Percentiles rank a stretch among this genome's conserved stretches.
phyloP scores from a whole-genome alignment of 2,329 filamentous ascomycete genomes.

The Stagonosporopsis cucurbitacearum region DNA sequence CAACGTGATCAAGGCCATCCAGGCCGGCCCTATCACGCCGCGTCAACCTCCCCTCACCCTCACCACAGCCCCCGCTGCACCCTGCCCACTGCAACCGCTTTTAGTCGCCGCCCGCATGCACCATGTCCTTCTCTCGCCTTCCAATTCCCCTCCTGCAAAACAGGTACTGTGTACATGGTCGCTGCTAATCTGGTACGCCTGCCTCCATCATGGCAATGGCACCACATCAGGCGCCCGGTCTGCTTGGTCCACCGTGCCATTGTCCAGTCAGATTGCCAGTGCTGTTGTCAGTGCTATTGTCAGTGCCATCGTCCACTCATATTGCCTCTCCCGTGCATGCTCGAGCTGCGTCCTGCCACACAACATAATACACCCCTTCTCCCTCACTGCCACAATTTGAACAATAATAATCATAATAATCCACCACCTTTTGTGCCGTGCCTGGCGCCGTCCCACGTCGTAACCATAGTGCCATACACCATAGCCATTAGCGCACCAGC shows the following conservation, averaged over 20 bases:
- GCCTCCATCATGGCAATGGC: no score
- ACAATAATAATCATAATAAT: no score
- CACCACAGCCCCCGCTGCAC: conserved; percentile 21
- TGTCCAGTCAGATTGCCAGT: no score
- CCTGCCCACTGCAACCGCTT: conserved; percentile 17
- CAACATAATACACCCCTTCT: no score
- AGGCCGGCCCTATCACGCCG: neutral
- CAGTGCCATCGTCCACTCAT: conserved; percentile 14
- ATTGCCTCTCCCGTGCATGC: conserved; percentile 11
- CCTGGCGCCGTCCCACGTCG: conserved; percentile 29
- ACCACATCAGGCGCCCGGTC: conserved; percentile 12
- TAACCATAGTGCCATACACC: conserved; percentile 23
- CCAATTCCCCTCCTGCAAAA: neutral
- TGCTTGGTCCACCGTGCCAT: neutral
- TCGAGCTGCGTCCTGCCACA: no score
- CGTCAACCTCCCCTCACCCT: conserved; percentile 7
- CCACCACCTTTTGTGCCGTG: conserved; percentile 30
- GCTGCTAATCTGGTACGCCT: no score
- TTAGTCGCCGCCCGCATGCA: conserved; percentile 14
- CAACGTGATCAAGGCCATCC: conserved; percentile 26
- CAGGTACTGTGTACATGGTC: neutral
- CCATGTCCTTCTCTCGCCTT: conserved; percentile 20
- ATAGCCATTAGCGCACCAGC: conserved; percentile 12
- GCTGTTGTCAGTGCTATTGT: no score
- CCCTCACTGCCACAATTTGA: neutral